Conservation (phyloP, 345 rosid species). For the Firmiana major region DNA sequence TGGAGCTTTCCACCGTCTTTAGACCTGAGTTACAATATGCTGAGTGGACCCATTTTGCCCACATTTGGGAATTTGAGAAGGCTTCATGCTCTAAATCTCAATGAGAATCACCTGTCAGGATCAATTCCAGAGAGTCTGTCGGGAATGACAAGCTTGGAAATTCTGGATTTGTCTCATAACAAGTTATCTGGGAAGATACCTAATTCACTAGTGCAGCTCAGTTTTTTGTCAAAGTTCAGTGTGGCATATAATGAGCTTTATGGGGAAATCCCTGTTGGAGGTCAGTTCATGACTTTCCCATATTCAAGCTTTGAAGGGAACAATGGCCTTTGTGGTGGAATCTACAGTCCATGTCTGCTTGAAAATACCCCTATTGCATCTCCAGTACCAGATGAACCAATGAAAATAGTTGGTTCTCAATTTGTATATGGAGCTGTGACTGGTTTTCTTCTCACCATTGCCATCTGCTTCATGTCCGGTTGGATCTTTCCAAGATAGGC, state of each 20-base stretch:
- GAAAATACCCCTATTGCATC: not conserved
- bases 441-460: slow-evolving; percentile 9
- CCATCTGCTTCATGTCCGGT: slow-evolving; percentile 7
- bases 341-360: not conserved
- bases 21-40: slow-evolving; percentile 20
- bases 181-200: slow-evolving; percentile 13
- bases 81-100: slow-evolving; percentile 17
- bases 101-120: slow-evolving; percentile 2
- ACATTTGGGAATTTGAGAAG: slow-evolving; percentile 13
- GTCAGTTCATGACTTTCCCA: slow-evolving; percentile 70
- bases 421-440: not conserved
- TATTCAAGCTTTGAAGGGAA: slow-evolving; percentile 74
- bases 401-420: not conserved
- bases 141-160: slow-evolving; percentile 14
- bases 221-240: slow-evolving; percentile 24
- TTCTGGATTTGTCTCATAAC: slow-evolving; percentile 17
- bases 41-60: slow-evolving; percentile 21
- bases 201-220: slow-evolving; percentile 13
- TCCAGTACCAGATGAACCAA: not conserved
- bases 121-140: slow-evolving; percentile 12
- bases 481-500: not conserved
- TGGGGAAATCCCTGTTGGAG: slow-evolving; percentile 55
- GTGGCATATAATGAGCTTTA: slow-evolving; percentile 50
- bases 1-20: slow-evolving; percentile 25
- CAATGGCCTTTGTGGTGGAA: slow-evolving; percentile 52